Percentiles rank a stretch among this genome's conserved stretches.
Conservation (phyloP, 164 flowering plant species). For the Piper betle region DNA sequence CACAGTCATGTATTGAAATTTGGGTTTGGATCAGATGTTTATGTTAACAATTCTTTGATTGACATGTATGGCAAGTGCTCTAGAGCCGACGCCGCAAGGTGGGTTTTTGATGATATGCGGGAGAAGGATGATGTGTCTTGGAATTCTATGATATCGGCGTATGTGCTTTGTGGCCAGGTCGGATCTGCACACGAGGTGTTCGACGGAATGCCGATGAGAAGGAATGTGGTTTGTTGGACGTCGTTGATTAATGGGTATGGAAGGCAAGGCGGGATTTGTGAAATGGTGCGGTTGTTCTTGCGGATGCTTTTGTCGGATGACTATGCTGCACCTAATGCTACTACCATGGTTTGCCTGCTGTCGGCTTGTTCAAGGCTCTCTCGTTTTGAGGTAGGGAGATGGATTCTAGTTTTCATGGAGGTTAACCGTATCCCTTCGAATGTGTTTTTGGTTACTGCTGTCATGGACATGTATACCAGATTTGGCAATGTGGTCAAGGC, state of each 20-base stretch:
- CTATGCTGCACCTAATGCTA: conserved; percentile 17
- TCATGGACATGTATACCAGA: conserved; percentile 21
- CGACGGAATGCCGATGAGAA: conserved; percentile 19
- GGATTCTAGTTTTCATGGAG: conserved; percentile 21
- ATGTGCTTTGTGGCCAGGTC: conserved; percentile 15
- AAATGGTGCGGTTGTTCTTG: conserved; percentile 18
- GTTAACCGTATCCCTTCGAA: conserved; percentile 21
- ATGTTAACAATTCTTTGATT: conserved; percentile 7
- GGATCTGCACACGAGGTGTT: conserved; percentile 16
- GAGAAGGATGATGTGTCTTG: conserved; percentile 24
- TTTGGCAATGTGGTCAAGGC: conserved; percentile 23
- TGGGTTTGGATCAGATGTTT: conserved; percentile 7
- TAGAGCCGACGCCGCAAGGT: conserved; percentile 7
- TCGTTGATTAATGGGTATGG: conserved; percentile 29
- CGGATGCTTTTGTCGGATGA: conserved; percentile 24
- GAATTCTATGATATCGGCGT: conserved; percentile 23
- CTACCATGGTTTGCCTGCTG: conserved; percentile 25
- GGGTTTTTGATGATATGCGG: conserved; percentile 20
- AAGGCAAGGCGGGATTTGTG: conserved; percentile 14
- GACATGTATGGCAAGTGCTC: conserved; percentile 9
- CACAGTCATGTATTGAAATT: conserved; percentile 8
- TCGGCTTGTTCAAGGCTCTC: conserved; percentile 20
- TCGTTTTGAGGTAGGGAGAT: conserved; percentile 17
- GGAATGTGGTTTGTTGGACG: conserved; percentile 29
- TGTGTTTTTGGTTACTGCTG: conserved; percentile 18